Base-by-base conservation (phyloP, 306 rosid genomes). In the Fragaria nilgerrensis region DNA sequence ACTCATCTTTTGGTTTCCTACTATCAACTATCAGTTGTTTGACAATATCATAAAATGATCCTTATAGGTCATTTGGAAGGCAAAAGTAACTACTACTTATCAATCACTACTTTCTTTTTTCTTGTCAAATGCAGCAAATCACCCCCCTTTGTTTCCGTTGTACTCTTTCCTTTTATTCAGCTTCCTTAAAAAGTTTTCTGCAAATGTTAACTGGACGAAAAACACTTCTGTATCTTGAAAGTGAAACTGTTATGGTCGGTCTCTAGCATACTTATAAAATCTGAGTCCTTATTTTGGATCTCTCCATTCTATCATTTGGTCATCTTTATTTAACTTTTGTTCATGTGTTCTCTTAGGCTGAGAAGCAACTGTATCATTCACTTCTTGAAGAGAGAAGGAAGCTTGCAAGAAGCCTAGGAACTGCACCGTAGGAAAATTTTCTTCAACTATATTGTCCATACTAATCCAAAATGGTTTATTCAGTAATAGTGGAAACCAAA, bases 361-460 rank as follows among this genome's bases (percentile, higher is more conserved):
- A 93, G 85, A 78, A 69, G 41, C 82, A 85, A 80, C 87, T 93
- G 66, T 86, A 87, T 79, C 90, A 75, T 68, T 74, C 80, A 93
- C 96, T 93, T 87, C 85, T 93, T 64, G 97, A 89, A 80, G 98
- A 89, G 88, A 89, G 98, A 87, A 81, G 90, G 79, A 90, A 91
- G 81, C 91, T 91, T 52, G 96, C 98, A 75, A 85, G 89, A 84
- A 56, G 81, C 44, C 73, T 86, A 52, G 97, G 96, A 87, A 93
- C 97, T 20, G 98, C 98, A 53, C 96, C 96, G 98, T 93, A 84
- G 2, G 95, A 16, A 19, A 36, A 19, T 52, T 67, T 25, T 41
- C 69, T 78, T 68, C 74, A 64, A 23, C 59, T 75, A 70, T 76
- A 61, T 12, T 43, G 75, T 50, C 47, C 72, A 81, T 70, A 61